phyloP scores from a whole-genome alignment of 441 rosid species.

The Bruguiera hainesii region DNA sequence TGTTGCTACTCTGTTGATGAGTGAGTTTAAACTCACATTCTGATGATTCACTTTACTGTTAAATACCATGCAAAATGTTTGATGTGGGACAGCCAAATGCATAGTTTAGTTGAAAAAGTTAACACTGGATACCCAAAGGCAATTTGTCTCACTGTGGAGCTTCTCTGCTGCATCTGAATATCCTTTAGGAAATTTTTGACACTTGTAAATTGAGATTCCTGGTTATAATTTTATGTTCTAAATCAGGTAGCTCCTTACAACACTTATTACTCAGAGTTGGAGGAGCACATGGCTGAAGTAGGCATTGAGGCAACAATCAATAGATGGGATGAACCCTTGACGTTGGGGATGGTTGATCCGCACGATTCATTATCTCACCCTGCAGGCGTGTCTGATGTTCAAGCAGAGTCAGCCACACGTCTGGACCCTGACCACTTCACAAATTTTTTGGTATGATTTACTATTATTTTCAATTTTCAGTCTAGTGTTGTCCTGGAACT shows the following conservation, averaged over 20 bases:
- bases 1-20: too few relatives aligned
- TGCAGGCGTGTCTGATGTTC: conserved; percentile 94
- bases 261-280: conserved; percentile 87
- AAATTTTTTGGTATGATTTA: conserved; percentile 69
- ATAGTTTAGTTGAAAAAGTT: too few relatives aligned
- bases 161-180: neutral
- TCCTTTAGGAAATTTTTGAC: neutral
- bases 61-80: too few relatives aligned
- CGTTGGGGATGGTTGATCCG: conserved; percentile 90
- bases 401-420: conserved; percentile 80
- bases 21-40: too few relatives aligned
- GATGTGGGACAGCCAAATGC: too few relatives aligned
- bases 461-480: neutral
- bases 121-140: neutral
- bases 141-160: neutral
- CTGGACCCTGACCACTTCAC: conserved; percentile 92
- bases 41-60: too few relatives aligned
- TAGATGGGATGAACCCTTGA: conserved; percentile 89
- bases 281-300: conserved; percentile 84
- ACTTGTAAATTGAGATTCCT: neutral
- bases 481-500: neutral
- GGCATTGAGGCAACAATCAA: conserved; percentile 77
- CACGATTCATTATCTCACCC: conserved; percentile 97
- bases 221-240: conserved; percentile 3
- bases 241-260: conserved; percentile 95